Evolutionary conservation across 78 protist genomes (phyloP), one percentile per base, ranked within the genome.

Genomic region (Polysphondylium violaceum): DNA sequence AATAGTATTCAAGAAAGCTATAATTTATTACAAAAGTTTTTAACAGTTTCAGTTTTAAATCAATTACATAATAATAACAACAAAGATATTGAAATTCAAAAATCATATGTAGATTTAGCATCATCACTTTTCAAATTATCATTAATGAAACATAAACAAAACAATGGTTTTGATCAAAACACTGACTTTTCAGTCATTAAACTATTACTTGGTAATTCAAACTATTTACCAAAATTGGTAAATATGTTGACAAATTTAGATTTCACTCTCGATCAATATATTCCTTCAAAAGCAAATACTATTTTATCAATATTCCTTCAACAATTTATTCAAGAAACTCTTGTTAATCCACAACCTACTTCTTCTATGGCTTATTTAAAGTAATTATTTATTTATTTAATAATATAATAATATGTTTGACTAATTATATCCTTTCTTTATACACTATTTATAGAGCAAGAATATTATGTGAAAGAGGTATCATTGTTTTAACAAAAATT

Each of bases 391-490:
- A 21, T 16, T 61, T 31, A 27, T 61, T 31, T 16, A 55, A 55
- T 4, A 53, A 55, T 6, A 16, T 0, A 55, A 55, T 23, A 55
- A 53, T 4, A 0, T 1, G 36, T 33, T 8, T 5, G 3, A 36
- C 3, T 21, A 35, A 17, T 64, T 36, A 63, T 36, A 0, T 63
- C 35, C 4, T n/a, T 53, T n/a, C 60, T 61, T 61, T 61, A 33
- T 29, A 33, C 29, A 2, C 27, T 19, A 58, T 64, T 71, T 51
- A 7, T 61, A 76, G 86, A 36, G 58, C 86, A 38, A 76, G 73
- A 44, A 76, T 76, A 61, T 43, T 76, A 44, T 76, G 51, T 40
- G 86, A 76, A 43, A 76, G 68, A 61, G 73, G 72, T 23, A 76
- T 61, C 47, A 2, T 41, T 16, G 65, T 76, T 7, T 76, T 76